Conservation (phyloP, 306 rosid species). For the Hippophae rhamnoides region DNA sequence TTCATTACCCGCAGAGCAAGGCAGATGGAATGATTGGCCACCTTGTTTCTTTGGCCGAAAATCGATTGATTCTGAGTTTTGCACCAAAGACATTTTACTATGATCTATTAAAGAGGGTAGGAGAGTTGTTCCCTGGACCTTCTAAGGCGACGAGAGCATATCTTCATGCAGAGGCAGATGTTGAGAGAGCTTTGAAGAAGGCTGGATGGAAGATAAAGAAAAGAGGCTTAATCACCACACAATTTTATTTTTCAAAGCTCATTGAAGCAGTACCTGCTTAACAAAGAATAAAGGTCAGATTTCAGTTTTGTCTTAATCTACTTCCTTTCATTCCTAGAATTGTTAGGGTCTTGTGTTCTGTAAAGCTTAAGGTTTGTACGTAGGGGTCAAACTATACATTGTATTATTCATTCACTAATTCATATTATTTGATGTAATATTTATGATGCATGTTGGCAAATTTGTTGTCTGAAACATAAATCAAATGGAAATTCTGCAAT, state of each 20-base stretch:
- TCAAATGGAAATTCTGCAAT: too few species aligned
- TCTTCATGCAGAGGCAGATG: conserved; percentile 78
- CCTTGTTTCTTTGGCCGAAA: conserved; percentile 76
- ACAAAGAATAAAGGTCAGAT: conserved; percentile 21
- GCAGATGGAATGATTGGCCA: conserved; percentile 90
- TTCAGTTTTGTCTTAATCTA: conserved; percentile 29
- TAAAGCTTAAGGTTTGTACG: conserved; percentile 20
- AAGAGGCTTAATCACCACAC: conserved; percentile 69
- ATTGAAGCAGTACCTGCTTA: conserved; percentile 87
- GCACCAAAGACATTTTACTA: conserved; percentile 87
- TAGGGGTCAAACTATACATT: too few species aligned
- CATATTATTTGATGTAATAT: too few species aligned
- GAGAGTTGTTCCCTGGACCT: conserved; percentile 96
- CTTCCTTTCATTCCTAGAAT: conserved; percentile 7
- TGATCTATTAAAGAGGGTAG: conserved; percentile 75
- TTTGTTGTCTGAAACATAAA: too few species aligned
- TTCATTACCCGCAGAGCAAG: conserved; percentile 83
- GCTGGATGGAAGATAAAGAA: conserved; percentile 82
- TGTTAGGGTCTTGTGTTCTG: conserved; percentile 21
- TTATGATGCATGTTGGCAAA: too few species aligned
- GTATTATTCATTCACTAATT: too few species aligned
- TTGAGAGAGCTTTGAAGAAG: conserved; percentile 63
- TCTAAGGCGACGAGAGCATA: conserved; percentile 92
- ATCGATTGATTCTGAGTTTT: conserved; percentile 72
- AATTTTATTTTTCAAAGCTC: conserved; percentile 85